Evolutionary conservation across 192 early-diverging fungal genomes (phyloP), one percentile per base, ranked within the genome.

Genomic region (Chytriomyces sp.): DNA sequence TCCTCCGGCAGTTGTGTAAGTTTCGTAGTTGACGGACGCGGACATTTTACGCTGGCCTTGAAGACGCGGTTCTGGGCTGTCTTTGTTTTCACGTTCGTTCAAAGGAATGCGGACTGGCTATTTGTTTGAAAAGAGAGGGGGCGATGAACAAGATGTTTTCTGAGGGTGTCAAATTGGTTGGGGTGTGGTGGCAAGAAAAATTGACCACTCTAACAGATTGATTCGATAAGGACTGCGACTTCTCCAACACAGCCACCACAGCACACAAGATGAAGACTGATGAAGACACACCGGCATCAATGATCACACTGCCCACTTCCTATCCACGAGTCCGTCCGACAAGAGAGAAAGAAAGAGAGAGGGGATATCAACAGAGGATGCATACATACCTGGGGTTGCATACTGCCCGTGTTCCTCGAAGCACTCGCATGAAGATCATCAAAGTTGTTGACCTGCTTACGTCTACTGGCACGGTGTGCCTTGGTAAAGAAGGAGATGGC

Each of bases 401-500:
- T n/a, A 8, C 48, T 8, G 28, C 69, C 13, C 9, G 16, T 47
- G 13, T 68, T n/a, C 13, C 50, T 50, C 10, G 26, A 57, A 3
- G 69, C 50, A n/a, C 57, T 70, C 1, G 69, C 35, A 35, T 70
- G 50, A 50, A 70, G 48, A 50, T 57, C n/a, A 50, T 70, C 49
- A 70, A 23, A 28, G 16, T 57, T 20, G 53, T 57, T 57, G 16
- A 57, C 20, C 71, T 45, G 71, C 60, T 60, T 62, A 3, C 59
- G 28, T 16, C 61, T 28, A 5, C 50, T 59, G 20, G 50, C 23
- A 11, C 45, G 18, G 53, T 45, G 60, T 44, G 71, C 60, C 60
- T 73, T 73, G 16, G 61, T 60, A 43, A 60, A 73, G 59, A n/a
- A 73, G 16, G 71, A 73, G 53, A 73, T 73, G 20, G 26, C 9